Evolutionary conservation across 805 yeast genomes (phyloP).

Genomic region (Scheffersomyces amazonensis): DNA sequence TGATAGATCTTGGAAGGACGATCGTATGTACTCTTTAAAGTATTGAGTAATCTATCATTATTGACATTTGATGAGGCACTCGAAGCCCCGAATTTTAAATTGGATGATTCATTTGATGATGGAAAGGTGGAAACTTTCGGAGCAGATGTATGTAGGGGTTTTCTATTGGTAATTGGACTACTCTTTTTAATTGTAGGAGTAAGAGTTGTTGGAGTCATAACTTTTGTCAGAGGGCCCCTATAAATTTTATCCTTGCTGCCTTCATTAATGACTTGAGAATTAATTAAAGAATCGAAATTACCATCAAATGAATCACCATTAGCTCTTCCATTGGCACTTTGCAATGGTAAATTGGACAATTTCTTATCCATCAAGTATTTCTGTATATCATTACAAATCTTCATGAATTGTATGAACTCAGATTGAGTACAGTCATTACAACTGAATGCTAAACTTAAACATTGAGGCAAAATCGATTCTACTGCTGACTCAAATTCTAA

Average conservation of each 20-base stretch:
- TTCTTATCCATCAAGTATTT: constrained; percentile 15
- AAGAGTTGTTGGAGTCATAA: constrained; percentile 4
- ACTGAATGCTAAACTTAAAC: constrained; percentile 32
- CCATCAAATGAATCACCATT: background rate
- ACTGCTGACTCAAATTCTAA: constrained; percentile 27
- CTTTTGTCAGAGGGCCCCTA: constrained; percentile 1
- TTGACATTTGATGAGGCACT: constrained; percentile 5
- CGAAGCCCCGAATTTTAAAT: constrained; percentile 24
- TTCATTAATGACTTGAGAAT: constrained; percentile 22
- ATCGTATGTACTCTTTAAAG: constrained; percentile 22
- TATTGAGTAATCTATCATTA: constrained; percentile 16
- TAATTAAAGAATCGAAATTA: constrained; percentile 29
- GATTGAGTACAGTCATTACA: constrained; percentile 33
- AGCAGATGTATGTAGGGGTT: constrained; percentile 1
- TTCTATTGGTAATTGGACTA: background rate
- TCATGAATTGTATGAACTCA: constrained; percentile 31
- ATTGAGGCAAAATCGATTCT: constrained; percentile 27
- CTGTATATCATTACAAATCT: constrained; percentile 18
- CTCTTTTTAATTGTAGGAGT: constrained; percentile 4
- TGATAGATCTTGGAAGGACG: constrained; percentile 1
- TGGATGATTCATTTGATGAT: background rate
- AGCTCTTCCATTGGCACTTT: background rate
- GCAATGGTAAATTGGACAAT: constrained; percentile 14
- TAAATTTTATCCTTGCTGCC: constrained; percentile 17
- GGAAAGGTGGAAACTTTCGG: constrained; percentile 2